Evolutionary conservation across 2,329 filamentous ascomycete genomes (phyloP), one percentile per base, ranked within the genome.

Genomic region (Sporothrix curviconia): DNA sequence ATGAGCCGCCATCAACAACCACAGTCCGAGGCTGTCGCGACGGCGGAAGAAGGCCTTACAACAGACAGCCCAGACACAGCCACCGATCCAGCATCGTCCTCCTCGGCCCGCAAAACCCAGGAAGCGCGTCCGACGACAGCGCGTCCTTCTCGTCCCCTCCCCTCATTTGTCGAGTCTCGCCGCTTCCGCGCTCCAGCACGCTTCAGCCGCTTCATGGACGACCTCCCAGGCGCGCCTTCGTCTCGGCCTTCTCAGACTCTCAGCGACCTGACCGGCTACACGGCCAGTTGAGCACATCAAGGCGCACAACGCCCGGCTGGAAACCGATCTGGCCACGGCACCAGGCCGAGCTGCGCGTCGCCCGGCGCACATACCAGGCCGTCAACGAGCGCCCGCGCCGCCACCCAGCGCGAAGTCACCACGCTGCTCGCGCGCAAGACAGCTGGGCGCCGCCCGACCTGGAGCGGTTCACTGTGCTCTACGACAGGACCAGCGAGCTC

Each of bases 241-340:
- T 96, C 62, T 81, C 87, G 53, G 92, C 92, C 4, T n/a, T 90
- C 90, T 2, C 89, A 94, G 69, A 87, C 89, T 59, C 82, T 99
- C 72, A 99, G 96, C 72, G 90, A 92, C 66, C 83, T 96, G 55
- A 99, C 94, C 2, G 94, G 94, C 63, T 99, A 97, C 76, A 88
- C 89, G 1, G 85, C 87, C 43, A 97, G n/a, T 99, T 70, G 92
- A 96, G 71, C 77, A 82, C 24, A 82, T 99, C 64, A 95, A 96
- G 69, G 74, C 76, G 9, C 83, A 88, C 59, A 97, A 97, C 71
- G 79, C 84, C 15, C 70, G 74, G 22, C 87, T 86, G 59, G 88
- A 89, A 67, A 62, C 69, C 9, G 76, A 76, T 39, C 82, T 88
- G 30, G 74, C 75, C 19, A 69, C 73, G 3, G 82, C 87, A 3